These are phyloP conservation scores for Hemileia vastatrix DNA, from an alignment of 1,284 basidiomycete species.

Conservation along the genomic window DNA sequence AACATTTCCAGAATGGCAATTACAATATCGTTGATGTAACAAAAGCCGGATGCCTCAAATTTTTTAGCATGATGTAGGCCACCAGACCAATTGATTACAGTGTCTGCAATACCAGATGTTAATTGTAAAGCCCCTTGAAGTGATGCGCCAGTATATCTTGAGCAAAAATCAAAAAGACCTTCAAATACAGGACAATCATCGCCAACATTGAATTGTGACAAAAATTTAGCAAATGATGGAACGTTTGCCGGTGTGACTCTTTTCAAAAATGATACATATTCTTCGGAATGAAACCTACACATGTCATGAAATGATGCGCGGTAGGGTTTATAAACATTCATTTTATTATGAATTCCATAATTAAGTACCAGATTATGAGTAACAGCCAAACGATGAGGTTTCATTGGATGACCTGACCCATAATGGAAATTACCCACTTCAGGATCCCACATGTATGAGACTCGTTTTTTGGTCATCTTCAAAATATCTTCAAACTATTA, in stretches of 20 bases:
- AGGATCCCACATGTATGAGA: no score
- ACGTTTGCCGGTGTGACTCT: slow-evolving; percentile 82
- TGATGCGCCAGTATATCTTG: slow-evolving; percentile 89
- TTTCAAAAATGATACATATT: slow-evolving; percentile 84
- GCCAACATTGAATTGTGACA: slow-evolving; percentile 71
- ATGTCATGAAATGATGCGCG: slow-evolving; percentile 70
- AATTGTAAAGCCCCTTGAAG: slow-evolving; percentile 75
- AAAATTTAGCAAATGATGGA: no score
- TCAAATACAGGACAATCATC: slow-evolving; percentile 96
- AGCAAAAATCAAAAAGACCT: slow-evolving; percentile 90
- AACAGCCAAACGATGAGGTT: slow-evolving; percentile 82
- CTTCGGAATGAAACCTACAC: slow-evolving; percentile 94
- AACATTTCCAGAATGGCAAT: slow-evolving; percentile 78
- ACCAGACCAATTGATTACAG: slow-evolving; percentile 94
- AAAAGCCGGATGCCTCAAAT: slow-evolving; percentile 88
- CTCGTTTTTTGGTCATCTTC: no score
- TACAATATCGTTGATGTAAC: slow-evolving; percentile 94
- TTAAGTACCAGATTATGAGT: slow-evolving; percentile 83
- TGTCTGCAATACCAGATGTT: slow-evolving; percentile 70
- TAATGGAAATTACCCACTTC: slow-evolving; percentile 77
- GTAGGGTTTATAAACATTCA: slow-evolving; percentile 78
- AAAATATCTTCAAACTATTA: no score
- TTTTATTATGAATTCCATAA: slow-evolving; percentile 78
- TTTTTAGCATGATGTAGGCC: slow-evolving; percentile 97
- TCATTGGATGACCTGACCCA: slow-evolving; percentile 83